These are phyloP conservation scores for Agroathelia rolfsii DNA, from an alignment of 1,284 basidiomycete genomes.

Conservation along the genomic window DNA sequence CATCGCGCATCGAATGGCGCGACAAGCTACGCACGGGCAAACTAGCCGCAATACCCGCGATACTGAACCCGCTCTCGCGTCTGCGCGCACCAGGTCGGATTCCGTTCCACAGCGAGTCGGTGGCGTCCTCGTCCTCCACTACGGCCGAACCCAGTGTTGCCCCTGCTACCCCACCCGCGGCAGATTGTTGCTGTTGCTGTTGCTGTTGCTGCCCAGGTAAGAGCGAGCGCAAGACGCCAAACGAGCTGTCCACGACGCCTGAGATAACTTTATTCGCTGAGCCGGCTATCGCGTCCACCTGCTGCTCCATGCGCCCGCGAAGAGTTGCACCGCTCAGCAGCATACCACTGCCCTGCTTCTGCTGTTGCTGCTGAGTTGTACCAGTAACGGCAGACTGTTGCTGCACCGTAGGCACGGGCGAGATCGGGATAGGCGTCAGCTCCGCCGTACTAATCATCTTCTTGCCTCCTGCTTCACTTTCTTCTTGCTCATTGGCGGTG, in stretches of 20 bases:
- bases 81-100: conserved; percentile 51
- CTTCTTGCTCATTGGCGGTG: conserved; percentile 50
- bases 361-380: too few relatives aligned
- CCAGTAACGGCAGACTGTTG: too few relatives aligned
- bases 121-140: conserved; percentile 18
- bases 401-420: conserved; percentile 22
- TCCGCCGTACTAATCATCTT: conserved; percentile 50
- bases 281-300: conserved; percentile 74
- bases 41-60: conserved; percentile 66
- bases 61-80: conserved; percentile 70
- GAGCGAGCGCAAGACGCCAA: conserved; percentile 71
- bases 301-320: conserved; percentile 68
- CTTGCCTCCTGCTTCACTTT: conserved; percentile 44
- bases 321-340: conserved; percentile 39
- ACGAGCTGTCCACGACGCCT: conserved; percentile 78
- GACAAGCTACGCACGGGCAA: conserved; percentile 37
- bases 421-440: conserved; percentile 66
- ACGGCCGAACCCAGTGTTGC: too few relatives aligned
- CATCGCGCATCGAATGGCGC: conserved; percentile 19
- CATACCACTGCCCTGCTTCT: too few relatives aligned
- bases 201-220: too few relatives aligned
- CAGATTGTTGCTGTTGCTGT: too few relatives aligned
- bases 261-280: conserved; percentile 80
- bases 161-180: conserved; percentile 19
- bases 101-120: conserved; percentile 35